Base-by-base conservation (phyloP, 2,329 filamentous ascomycete species). In the Colletotrichum sp. region DNA sequence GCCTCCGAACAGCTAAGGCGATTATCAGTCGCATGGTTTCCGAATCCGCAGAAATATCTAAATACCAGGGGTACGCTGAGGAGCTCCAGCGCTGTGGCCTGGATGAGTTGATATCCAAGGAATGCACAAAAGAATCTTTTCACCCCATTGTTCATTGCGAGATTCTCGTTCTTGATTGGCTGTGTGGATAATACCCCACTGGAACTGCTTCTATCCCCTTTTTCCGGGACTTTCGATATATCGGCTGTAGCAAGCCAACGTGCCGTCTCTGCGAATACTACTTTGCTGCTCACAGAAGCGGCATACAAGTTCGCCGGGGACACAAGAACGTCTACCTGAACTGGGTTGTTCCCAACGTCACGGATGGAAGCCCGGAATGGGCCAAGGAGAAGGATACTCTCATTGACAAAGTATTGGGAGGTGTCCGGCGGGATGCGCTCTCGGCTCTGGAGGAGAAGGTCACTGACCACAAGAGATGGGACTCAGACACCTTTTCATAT, bases 11-110 rank as follows among this genome's bases (percentile, higher is more conserved):
- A 0, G 81, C 82, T 0, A 2, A 68, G 0, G 76, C 70, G 2
- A 80, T 84, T 8, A 72, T 83, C 1, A 66, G 78, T 0, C 76
- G 80, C 2, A 79, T 83, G 77, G 60, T 70, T 3, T 24, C 3
- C 5, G 66, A 68, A 15, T 16, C 76, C 2, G 34, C 9, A 3
- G 48, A 70, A 2, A 4, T 52, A 8, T 2, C 58, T 0, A 36
- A 24, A 1, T 67, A 77, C n/a, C 36, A 18, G 3, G 12, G 30
- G 0, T 70, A 77, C 6, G 66, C 69, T 1, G 65, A 73, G 0
- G 52, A 26, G 1, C 68, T 77, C 4, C 73, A 71, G 34, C 28
- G 26, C 4, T 75, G 56, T 5, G 36, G 28, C 0, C 60, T 77
- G 0, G 68, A 77, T 65, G 21, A 52, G 0, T 12, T 56, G 5